Evolutionary conservation across 2,329 filamentous ascomycete genomes (phyloP), one percentile per base, ranked within the genome.

Genomic region (Monilinia aucupariae): DNA sequence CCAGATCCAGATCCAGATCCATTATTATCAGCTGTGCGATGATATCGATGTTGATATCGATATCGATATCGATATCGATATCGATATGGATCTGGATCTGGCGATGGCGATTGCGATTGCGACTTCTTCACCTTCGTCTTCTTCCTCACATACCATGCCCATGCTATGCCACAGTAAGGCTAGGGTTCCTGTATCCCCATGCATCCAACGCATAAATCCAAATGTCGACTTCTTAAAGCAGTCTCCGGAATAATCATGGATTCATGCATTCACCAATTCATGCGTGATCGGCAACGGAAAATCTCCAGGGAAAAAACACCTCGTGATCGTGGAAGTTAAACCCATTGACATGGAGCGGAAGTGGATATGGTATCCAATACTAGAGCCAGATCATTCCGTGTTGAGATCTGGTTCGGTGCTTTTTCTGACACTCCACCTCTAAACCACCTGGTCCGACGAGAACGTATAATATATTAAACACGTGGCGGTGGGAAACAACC

Each of bases 291-390:
- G 39, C 53, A 3, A 12, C 43, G 53, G 39, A 22, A 56, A 45
- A 32, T 22, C 20, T 39, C n/a, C 43, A 34, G 51, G 6, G 17
- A n/a, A 17, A 30, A 43, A 32, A 22, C n/a, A 9, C n/a, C 39
- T 45, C 53, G 32, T 56, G 53, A 45, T 27, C 34, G 39, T 45
- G 53, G 45, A 56, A 55, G n/a, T n/a, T n/a, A n/a, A n/a, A n/a
- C n/a, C 22, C 53, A 34, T 47, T 8, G 43, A 32, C 10, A 32
- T 45, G 39, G 53, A 56, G 39, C 53, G 32, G 39, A 56, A 56
- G 53, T 45, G 53, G 53, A 45, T 32, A 45, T 55, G 27, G 17
- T 2, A n/a, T 32, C 39, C 39, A 55, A 15, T 17, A 22, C 53
- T 55, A 55, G 39, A 55, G 30, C 30, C 25, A 32, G 39, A 22